Conservation (phyloP, 257 asterid species). For the Catharanthus roseus region DNA sequence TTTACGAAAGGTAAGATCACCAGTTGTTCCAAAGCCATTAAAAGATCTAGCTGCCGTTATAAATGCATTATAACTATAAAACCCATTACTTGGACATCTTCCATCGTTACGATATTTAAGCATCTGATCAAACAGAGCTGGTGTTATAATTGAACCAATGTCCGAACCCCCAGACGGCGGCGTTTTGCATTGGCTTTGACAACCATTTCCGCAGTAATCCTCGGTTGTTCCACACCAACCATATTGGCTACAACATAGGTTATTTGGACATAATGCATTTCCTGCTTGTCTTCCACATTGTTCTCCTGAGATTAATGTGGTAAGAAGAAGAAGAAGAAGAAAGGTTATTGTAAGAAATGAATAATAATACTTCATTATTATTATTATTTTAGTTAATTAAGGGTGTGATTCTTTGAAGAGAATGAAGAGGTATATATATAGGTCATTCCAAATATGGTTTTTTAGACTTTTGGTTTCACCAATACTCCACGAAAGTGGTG, state of each 20-base stretch:
- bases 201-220: slow-evolving; percentile 14
- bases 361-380: too few species aligned
- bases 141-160: slow-evolving; percentile 7
- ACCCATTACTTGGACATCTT: slow-evolving; percentile 22
- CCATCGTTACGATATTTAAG: slow-evolving; percentile 18
- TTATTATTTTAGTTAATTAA: too few species aligned
- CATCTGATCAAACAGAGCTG: slow-evolving; percentile 21
- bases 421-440: neutral
- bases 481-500: too few species aligned
- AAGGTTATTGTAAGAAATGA: too few species aligned
- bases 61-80: slow-evolving; percentile 29
- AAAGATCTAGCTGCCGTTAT: slow-evolving; percentile 28
- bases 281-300: slow-evolving; percentile 34
- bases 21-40: slow-evolving; percentile 31
- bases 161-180: neutral
- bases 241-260: slow-evolving; percentile 26
- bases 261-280: slow-evolving; percentile 23
- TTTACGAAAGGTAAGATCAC: slow-evolving; percentile 20
- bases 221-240: slow-evolving; percentile 23
- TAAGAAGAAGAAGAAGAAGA: neutral
- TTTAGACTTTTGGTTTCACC: neutral
- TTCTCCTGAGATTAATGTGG: slow-evolving; percentile 10
- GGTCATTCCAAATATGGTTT: too few species aligned
- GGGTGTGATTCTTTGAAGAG: neutral
- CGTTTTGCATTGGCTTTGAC: slow-evolving; percentile 29